Evolutionary conservation across 1,284 basidiomycete species (phyloP).

Genomic region (Sphaerobolus stellatus): DNA sequence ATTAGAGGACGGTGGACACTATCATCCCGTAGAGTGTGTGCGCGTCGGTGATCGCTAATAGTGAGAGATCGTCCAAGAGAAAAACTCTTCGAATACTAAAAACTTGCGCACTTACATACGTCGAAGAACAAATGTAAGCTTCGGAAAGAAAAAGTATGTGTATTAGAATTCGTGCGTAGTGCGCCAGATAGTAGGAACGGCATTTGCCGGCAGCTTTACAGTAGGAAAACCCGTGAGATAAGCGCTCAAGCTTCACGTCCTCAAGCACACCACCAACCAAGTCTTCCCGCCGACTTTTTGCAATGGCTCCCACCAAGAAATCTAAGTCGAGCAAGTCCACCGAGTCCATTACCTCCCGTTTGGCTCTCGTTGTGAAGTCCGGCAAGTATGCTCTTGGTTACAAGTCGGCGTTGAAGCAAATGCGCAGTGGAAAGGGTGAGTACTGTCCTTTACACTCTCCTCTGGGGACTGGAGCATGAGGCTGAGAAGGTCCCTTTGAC

Average conservation of each 20-base stretch:
- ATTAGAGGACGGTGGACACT: no score
- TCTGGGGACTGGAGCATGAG: slow-evolving; percentile 88
- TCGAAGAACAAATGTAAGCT: not conserved
- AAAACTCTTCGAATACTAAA: no score
- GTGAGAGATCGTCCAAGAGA: no score
- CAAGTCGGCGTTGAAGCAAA: slow-evolving; percentile 97
- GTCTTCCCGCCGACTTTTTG: slow-evolving; percentile 18
- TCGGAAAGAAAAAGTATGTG: not conserved
- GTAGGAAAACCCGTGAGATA: not conserved
- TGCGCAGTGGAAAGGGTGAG: slow-evolving; percentile 97
- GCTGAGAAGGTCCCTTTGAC: slow-evolving; percentile 95
- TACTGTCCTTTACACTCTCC: slow-evolving; percentile 38
- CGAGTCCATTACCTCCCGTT: slow-evolving; percentile 94
- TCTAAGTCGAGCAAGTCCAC: slow-evolving; percentile 88
- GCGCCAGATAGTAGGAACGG: slow-evolving; percentile 2
- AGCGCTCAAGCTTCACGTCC: not conserved
- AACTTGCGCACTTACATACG: no score
- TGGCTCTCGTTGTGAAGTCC: slow-evolving; percentile 98
- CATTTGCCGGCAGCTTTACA: slow-evolving; percentile 10
- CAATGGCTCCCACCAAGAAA: slow-evolving; percentile 94
- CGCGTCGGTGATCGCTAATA: no score
- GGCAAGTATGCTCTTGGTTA: slow-evolving; percentile 92
- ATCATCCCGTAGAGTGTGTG: no score
- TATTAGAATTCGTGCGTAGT: not conserved
- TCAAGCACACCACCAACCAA: not conserved